Percentiles rank a stretch among this genome's conserved stretches.
These are phyloP conservation scores for Hura crepitans DNA, from an alignment of 441 rosid genomes.

Conservation along the genomic window DNA sequence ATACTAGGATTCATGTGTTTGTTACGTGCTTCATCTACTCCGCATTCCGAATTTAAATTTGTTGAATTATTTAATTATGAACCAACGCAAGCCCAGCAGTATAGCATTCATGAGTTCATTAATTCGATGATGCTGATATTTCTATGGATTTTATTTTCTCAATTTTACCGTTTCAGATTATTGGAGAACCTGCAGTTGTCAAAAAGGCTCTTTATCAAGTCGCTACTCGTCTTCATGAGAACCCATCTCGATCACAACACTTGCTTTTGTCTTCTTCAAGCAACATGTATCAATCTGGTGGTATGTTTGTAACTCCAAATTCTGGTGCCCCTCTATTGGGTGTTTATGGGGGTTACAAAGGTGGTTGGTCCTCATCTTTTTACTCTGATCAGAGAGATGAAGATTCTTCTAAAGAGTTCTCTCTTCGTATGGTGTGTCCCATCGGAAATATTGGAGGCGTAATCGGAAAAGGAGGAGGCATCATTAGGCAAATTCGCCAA, in stretches of 20 bases:
- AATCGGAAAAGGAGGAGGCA: slow-evolving; percentile 83
- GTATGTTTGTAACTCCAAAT: slow-evolving; percentile 46
- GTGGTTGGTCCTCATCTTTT: slow-evolving; percentile 72
- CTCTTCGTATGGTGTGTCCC: slow-evolving; percentile 77
- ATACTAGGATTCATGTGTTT: not conserved
- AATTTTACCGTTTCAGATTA: slow-evolving; percentile 42
- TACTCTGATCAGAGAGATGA: slow-evolving; percentile 78
- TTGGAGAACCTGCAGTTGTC: slow-evolving; percentile 76
- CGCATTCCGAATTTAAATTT: not conserved
- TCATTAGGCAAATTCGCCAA: slow-evolving; percentile 84
- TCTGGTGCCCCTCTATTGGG: slow-evolving; percentile 60
- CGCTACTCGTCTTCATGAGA: slow-evolving; percentile 82
- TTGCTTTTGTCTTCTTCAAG: slow-evolving; percentile 54
- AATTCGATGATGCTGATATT: not conserved
- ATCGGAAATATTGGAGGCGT: slow-evolving; percentile 77
- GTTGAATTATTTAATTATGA: not conserved
- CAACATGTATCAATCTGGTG: slow-evolving; percentile 47
- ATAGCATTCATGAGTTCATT: not conserved
- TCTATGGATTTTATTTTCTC: not conserved
- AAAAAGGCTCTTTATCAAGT: slow-evolving; percentile 81
- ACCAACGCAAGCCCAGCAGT: not conserved
- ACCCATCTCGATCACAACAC: slow-evolving; percentile 87
- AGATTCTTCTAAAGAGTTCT: slow-evolving; percentile 62
- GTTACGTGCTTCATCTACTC: not conserved
- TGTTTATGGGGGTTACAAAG: slow-evolving; percentile 73